Base-by-base conservation (phyloP, 352 stramenopile species). In the Phytophthora pini region DNA sequence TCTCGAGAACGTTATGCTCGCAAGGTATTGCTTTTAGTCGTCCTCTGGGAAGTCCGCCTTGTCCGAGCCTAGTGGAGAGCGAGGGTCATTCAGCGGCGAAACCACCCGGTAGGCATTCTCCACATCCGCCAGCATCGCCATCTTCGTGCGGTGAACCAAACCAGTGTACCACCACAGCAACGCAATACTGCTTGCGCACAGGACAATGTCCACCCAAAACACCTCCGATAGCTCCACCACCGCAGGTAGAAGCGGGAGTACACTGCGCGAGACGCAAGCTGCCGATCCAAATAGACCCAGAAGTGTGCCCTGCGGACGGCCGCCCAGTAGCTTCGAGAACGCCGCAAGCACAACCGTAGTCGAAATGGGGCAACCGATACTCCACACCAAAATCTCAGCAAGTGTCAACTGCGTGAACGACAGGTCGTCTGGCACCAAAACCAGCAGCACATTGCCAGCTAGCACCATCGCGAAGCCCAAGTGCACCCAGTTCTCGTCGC, bases 351-450 rank as follows among this genome's bases (percentile, higher is more conserved):
- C 80, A 7, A 91, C 84, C 1, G 82, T 78, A 1, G 82, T 90
- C 34, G 80, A 85, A 51, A 92, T 89, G 3, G 84, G 84, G 45
- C 82, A 90, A n/a, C 84, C 84, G 36, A 92, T 82, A 56, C 82
- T 91, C 84, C 84, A 92, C 22, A 92, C 79, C 44, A 90, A 84
- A 13, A 91, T 58, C 40, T 90, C 80, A 0, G 75, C 80, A 10
- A 89, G 17, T 1, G 70, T 47, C 1, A 92, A 39, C 17, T 80
- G 81, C 6, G 60, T 44, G 53, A 90, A 87, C 34, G 80, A 62
- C n/a, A 88, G 45, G 10, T 68, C 26, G 0, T 66, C 40, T 4
- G 80, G 79, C 9, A 66, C 67, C 32, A 87, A 52, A 0, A 81
- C 76, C 8, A 90, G 64, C 55, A 89, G 9, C 15, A 82, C 9